Percentiles rank a stretch among this genome's conserved stretches.
phyloP scores from a whole-genome alignment of 345 rosid genomes.

The Psidium friedrichsthalianum region DNA sequence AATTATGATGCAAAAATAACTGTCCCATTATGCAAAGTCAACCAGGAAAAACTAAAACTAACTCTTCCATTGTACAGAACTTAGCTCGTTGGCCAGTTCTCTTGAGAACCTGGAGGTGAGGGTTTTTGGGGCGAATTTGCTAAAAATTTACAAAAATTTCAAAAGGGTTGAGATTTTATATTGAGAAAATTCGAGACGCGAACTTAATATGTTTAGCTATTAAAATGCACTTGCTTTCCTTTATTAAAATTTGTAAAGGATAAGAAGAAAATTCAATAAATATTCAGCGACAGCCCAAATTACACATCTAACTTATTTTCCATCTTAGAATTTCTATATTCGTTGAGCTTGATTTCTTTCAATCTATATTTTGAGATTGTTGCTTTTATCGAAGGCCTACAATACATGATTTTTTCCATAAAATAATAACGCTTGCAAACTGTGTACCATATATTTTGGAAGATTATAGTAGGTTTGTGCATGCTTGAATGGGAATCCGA shows the following conservation, averaged over 20 bases:
- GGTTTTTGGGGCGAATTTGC: not conserved
- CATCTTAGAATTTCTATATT: not conserved
- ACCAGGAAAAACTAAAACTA: not conserved
- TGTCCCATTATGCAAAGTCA: not conserved
- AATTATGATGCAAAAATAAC: not conserved
- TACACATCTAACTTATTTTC: not conserved
- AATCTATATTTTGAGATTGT: not conserved
- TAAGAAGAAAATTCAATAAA: not conserved
- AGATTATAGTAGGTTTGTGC: not conserved
- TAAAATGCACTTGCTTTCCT: not conserved
- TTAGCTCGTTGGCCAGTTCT: not conserved
- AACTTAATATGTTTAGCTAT: not conserved
- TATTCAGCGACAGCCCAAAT: not conserved
- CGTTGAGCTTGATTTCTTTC: not conserved
- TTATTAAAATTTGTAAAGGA: not conserved
- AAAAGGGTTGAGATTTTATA: not conserved
- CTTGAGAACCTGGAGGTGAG: not conserved
- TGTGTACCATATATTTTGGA: not conserved
- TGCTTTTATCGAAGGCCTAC: not conserved
- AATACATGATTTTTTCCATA: not conserved
- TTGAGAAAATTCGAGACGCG: not conserved
- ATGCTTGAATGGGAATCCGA: too few relatives aligned
- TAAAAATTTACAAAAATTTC: not conserved
- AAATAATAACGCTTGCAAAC: not conserved
- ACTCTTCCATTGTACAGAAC: rapidly evolving